Evolutionary conservation across 1,284 basidiomycete genomes (phyloP), one percentile per base, ranked within the genome.

Genomic region (Kalmanozyma brasiliensis): DNA sequence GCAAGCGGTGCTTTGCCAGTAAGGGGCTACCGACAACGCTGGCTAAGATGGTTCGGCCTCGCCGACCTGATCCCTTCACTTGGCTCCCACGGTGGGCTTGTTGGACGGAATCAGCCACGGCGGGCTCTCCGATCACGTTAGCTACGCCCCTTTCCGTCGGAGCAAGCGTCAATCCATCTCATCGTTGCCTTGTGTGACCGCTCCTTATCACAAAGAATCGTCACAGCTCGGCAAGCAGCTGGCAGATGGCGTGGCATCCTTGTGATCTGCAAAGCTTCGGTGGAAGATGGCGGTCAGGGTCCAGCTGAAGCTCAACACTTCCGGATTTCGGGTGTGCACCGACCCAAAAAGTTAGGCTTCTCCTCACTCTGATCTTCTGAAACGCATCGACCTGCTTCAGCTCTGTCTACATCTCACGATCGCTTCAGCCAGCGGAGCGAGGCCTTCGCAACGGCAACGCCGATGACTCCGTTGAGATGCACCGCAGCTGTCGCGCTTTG

Each of bases 391-490:
- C 20, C 20, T 1, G n/a, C n/a, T n/a, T n/a, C n/a, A n/a, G n/a
- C n/a, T n/a, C n/a, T 17, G 23, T 26, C 34, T 24, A 22, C 34
- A 19, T 14, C 29, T 8, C 42, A 14, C 6, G 17, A 32, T 30
- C 19, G 16, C 30, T 44, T 33, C 14, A 44, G 1, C 32, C 41
- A 16, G 41, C 3, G 19, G 1, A 20, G 26, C 38, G 11, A 24
- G 19, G 14, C 20, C 24, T 16, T 43, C 26, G 24, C 30, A 24
- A 16, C 17, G 7, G 22, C 5, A 10, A 4, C 14, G 19, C 7
- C 37, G 10, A 49, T 49, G 47, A n/a, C 40, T 4, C 35, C 48
- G 8, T 24, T 44, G n/a, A 44, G 44, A 19, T 48, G 40, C 26
- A 23, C 49, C 24, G 35, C 60, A 16, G 46, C 44, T 23, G 14